A percentile compares a stretch with the other conserved stretches of the same genome.
Evolutionary conservation across 179 eudicot genomes (phyloP).

Genomic region (Drosera spatulata): DNA sequence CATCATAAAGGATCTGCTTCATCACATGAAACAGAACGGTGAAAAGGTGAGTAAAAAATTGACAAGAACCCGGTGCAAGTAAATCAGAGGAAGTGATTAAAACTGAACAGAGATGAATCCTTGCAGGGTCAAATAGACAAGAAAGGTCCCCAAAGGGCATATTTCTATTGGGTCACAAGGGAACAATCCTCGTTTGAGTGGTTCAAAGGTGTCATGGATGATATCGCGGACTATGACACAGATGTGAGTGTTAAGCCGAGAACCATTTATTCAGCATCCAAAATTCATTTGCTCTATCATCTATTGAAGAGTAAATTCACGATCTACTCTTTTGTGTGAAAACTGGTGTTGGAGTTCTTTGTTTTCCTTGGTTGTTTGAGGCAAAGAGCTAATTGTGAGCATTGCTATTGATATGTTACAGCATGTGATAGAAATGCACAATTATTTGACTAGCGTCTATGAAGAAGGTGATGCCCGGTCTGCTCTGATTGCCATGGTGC

Average conservation of each 20-base stretch:
- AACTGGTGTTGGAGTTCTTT: not conserved
- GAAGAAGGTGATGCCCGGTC: constrained; percentile 98
- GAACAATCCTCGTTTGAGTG: constrained; percentile 97
- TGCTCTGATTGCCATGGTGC: constrained; percentile 89
- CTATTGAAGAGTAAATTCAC: too few species aligned
- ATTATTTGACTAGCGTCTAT: constrained; percentile 86
- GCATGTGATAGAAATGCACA: constrained; percentile 94
- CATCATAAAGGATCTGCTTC: constrained; percentile 82
- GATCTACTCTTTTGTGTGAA: too few species aligned
- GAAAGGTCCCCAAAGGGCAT: constrained; percentile 76
- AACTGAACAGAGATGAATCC: too few species aligned
- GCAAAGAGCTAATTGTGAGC: not conserved
- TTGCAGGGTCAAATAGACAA: constrained; percentile 5
- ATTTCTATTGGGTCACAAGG: constrained; percentile 95
- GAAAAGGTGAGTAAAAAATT: constrained; percentile 15
- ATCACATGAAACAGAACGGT: constrained; percentile 30
- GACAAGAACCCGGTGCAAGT: not conserved
- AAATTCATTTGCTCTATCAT: too few species aligned
- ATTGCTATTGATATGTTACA: constrained; percentile 19
- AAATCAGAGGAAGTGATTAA: too few species aligned
- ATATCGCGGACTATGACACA: constrained; percentile 64
- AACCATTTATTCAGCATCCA: too few species aligned
- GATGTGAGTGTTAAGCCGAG: constrained; percentile 33
- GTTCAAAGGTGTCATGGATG: constrained; percentile 99
- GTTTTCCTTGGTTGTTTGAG: not conserved